phyloP scores from a whole-genome alignment of 2,329 filamentous ascomycete species.

The Rachicladosporium sp. region DNA sequence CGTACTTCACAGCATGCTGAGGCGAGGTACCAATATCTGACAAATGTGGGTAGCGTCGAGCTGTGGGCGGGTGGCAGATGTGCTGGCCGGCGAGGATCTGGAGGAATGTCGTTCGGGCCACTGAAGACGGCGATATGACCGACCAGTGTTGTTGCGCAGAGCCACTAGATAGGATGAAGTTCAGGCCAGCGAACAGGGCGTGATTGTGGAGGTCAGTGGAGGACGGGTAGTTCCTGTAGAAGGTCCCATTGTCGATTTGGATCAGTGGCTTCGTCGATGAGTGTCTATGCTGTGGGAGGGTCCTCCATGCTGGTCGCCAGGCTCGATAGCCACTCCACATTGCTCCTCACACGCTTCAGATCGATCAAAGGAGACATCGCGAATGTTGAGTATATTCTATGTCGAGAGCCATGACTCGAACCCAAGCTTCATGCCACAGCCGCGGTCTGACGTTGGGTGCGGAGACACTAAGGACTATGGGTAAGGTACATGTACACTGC shows the following conservation, averaged over 20 bases:
- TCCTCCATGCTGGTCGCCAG: too few species aligned
- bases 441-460: too few species aligned
- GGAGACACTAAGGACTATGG: too few species aligned
- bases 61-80: conserved; percentile 61
- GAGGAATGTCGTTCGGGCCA: conserved; percentile 72
- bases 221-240: conserved; percentile 62
- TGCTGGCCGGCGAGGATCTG: conserved; percentile 65
- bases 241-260: conserved; percentile 64
- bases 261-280: conserved; percentile 29
- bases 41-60: conserved; percentile 69
- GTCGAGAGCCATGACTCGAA: too few species aligned
- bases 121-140: conserved; percentile 65
- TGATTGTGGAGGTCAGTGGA: conserved; percentile 45
- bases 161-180: conserved; percentile 44
- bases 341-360: too few species aligned
- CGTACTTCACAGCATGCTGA: conserved; percentile 65
- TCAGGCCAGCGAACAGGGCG: conserved; percentile 59
- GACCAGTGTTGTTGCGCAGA: conserved; percentile 56
- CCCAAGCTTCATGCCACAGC: too few species aligned
- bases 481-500: too few species aligned
- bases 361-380: too few species aligned
- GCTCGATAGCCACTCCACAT: too few species aligned
- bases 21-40: conserved; percentile 46
- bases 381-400: too few species aligned
- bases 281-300: not conserved